phyloP scores from a whole-genome alignment of 2,329 filamentous ascomycete genomes.

The Akanthomyces muscarius region DNA sequence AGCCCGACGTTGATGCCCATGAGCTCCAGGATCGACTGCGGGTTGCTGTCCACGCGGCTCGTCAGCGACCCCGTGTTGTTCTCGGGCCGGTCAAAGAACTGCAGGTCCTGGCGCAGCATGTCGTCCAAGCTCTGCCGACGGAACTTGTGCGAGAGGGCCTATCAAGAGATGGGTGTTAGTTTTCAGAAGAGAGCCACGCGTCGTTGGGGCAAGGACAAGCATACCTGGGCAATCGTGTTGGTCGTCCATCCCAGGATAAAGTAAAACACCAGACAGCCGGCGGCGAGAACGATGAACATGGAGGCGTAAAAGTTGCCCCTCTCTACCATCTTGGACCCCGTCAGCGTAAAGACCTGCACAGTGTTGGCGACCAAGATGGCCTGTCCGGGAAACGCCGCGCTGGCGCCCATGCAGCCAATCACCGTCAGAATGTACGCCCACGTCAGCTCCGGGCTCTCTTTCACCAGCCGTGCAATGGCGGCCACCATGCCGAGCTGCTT shows the following conservation, averaged over 20 bases:
- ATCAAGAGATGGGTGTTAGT: background rate
- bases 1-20: constrained; percentile 40
- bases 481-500: constrained; percentile 29
- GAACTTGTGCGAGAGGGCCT: constrained; percentile 24
- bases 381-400: constrained; percentile 39
- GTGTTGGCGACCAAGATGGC: constrained; percentile 40
- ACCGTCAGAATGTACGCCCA: constrained; percentile 34
- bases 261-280: constrained; percentile 43
- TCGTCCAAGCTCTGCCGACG: constrained; percentile 28
- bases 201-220: no score
- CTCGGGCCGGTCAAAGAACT: constrained; percentile 33
- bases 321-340: constrained; percentile 29
- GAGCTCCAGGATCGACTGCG: constrained; percentile 43
- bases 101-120: constrained; percentile 38
- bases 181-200: background rate
- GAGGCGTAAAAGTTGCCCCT: constrained; percentile 49
- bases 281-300: constrained; percentile 52
- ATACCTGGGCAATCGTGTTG: constrained; percentile 31
- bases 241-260: constrained; percentile 34
- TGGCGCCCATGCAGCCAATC: constrained; percentile 27
- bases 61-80: constrained; percentile 33
- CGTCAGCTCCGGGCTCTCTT: constrained; percentile 34
- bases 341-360: constrained; percentile 38
- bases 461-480: constrained; percentile 32
- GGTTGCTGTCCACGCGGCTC: constrained; percentile 28